A percentile compares a stretch with the other conserved stretches of the same genome.
Evolutionary conservation across 768 basidiomycete species (phyloP).

Genomic region (Agrocybe pediades): DNA sequence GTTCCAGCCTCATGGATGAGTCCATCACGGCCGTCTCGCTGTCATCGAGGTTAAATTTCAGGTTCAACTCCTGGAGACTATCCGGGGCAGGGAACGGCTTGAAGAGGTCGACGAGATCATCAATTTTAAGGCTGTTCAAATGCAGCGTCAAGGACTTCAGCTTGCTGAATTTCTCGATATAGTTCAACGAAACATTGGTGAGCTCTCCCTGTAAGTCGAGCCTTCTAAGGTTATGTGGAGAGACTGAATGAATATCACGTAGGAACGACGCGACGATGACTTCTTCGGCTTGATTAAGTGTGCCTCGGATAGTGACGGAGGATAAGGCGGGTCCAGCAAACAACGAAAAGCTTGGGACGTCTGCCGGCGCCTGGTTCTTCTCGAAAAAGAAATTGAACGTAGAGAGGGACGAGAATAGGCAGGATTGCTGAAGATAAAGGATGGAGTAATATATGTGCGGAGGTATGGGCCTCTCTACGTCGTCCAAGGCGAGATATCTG

Average conservation of each 20-base stretch:
- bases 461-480: not conserved
- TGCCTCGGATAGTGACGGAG: not conserved
- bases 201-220: not conserved
- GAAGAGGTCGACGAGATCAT: not conserved
- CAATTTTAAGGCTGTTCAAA: not conserved
- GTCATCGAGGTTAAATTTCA: not conserved
- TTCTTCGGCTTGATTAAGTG: not conserved
- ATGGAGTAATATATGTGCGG: not conserved
- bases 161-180: not conserved
- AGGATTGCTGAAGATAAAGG: not conserved
- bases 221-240: not conserved
- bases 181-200: not conserved
- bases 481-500: not conserved
- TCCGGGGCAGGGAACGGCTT: not conserved
- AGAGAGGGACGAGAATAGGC: not conserved
- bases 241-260: not conserved
- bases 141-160: not conserved
- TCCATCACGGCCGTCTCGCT: not conserved
- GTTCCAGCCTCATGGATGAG: not conserved
- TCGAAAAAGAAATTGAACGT: not conserved
- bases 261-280: not conserved
- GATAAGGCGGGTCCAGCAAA: not conserved
- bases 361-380: not conserved
- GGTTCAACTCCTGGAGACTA: not conserved
- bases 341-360: not conserved